Percentiles rank a stretch among this genome's conserved stretches.
phyloP scores from a whole-genome alignment of 352 stramenopile genomes.

The Phytophthora uliginosa region DNA sequence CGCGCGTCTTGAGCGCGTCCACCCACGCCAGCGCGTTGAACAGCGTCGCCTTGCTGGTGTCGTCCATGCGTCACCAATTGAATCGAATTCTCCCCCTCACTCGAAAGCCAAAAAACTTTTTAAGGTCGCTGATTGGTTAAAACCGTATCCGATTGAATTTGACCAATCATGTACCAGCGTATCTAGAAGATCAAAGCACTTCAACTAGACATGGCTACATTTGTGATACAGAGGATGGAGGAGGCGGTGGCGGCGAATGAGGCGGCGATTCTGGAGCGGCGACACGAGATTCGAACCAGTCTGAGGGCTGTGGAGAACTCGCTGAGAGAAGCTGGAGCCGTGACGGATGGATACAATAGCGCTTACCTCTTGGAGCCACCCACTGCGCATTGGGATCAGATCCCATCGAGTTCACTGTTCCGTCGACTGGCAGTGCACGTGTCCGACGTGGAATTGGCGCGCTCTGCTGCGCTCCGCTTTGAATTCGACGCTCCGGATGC shows the following conservation, averaged over 20 bases:
- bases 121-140: slow-evolving; percentile 15
- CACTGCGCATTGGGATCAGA: slow-evolving; percentile 23
- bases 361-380: slow-evolving; percentile 63
- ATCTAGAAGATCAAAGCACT: slow-evolving; percentile 15
- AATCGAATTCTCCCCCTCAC: slow-evolving; percentile 25
- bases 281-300: slow-evolving; percentile 46
- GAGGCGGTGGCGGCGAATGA: slow-evolving; percentile 31
- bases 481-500: slow-evolving; percentile 59
- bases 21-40: slow-evolving; percentile 84
- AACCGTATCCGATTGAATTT: background rate
- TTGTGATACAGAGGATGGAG: slow-evolving; percentile 15
- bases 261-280: slow-evolving; percentile 47
- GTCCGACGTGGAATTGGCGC: slow-evolving; percentile 19
- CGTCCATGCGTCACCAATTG: slow-evolving; percentile 39
- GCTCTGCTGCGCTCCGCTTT: slow-evolving; percentile 40
- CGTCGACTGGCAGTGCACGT: slow-evolving; percentile 26
- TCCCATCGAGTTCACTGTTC: slow-evolving; percentile 41
- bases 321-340: slow-evolving; percentile 56
- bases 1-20: slow-evolving; percentile 68
- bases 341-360: slow-evolving; percentile 59
- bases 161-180: slow-evolving; percentile 15
- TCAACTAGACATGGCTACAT: slow-evolving; percentile 35
- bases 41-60: slow-evolving; percentile 56
- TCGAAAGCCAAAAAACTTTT: slow-evolving; percentile 21
- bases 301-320: slow-evolving; percentile 51